These are phyloP conservation scores for Gypsophila paniculata DNA, from an alignment of 179 eudicot species.

Conservation along the genomic window DNA sequence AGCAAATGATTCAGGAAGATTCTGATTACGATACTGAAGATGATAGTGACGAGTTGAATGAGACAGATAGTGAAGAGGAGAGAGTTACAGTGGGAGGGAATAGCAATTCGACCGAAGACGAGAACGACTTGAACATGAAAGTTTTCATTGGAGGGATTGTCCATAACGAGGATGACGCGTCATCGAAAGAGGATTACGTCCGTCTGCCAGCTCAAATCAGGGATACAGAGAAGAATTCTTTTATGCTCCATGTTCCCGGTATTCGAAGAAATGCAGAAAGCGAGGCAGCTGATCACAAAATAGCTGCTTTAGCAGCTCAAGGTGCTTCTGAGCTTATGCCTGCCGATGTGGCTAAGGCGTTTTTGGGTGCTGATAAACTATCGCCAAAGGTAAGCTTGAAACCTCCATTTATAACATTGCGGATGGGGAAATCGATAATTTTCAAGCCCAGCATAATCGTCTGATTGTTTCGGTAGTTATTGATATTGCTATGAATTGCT, in stretches of 20 bases:
- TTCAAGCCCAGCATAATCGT: not conserved
- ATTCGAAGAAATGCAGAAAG: slow-evolving; percentile 45
- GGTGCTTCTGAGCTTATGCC: slow-evolving; percentile 88
- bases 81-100: slow-evolving; percentile 42
- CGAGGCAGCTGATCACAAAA: slow-evolving; percentile 45
- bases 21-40: slow-evolving; percentile 46
- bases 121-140: slow-evolving; percentile 59
- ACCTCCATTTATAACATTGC: not conserved
- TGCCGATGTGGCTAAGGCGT: slow-evolving; percentile 85
- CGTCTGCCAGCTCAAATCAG: slow-evolving; percentile 74
- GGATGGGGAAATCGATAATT: not conserved
- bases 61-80: slow-evolving; percentile 30
- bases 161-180: slow-evolving; percentile 68
- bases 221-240: slow-evolving; percentile 73
- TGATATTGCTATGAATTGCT: slow-evolving; percentile 1
- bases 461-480: slow-evolving; percentile 1
- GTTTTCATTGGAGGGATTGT: slow-evolving; percentile 79
- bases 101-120: slow-evolving; percentile 51
- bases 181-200: slow-evolving; percentile 57
- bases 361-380: slow-evolving; percentile 56
- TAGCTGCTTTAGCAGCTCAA: slow-evolving; percentile 62
- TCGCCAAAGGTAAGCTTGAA: slow-evolving; percentile 64
- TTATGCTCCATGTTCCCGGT: slow-evolving; percentile 70
- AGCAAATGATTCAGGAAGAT: slow-evolving; percentile 53
- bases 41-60: slow-evolving; percentile 50